Evolutionary conservation across 305 asterid genomes (phyloP).

Genomic region (Rubia balearica): DNA sequence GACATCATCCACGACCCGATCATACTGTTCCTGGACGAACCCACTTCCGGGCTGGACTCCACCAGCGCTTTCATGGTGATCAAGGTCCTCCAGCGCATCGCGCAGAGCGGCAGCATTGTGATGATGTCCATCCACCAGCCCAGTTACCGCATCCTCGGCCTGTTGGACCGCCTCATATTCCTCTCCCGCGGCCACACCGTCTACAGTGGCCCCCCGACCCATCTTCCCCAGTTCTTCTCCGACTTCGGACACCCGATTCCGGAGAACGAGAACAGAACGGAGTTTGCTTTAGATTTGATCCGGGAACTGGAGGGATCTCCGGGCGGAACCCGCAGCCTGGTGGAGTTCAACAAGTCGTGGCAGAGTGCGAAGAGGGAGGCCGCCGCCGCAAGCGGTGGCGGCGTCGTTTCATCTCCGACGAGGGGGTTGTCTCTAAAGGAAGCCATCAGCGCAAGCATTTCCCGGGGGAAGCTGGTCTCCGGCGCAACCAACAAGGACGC

Average conservation of each 20-base stretch:
- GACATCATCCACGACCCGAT: slow-evolving; percentile 1
- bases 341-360: background rate
- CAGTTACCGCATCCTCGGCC: background rate
- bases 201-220: background rate
- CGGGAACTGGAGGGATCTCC: background rate
- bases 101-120: slow-evolving; percentile 1
- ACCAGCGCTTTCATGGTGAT: background rate
- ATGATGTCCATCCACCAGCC: slow-evolving; percentile 6
- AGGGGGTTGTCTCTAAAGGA: too few relatives aligned
- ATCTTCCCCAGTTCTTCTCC: background rate
- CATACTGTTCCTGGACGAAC: background rate
- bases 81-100: background rate
- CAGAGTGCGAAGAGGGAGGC: background rate
- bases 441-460: background rate
- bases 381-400: background rate
- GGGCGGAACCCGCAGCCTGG: background rate
- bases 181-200: slow-evolving; percentile 1
- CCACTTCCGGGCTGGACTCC: background rate
- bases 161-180: background rate
- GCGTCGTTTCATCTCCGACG: too few relatives aligned
- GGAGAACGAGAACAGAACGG: background rate
- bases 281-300: background rate
- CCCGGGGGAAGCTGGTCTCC: too few relatives aligned
- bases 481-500: too few relatives aligned
- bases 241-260: background rate